Evolutionary conservation across 208 protist genomes (phyloP).

Genomic region (Novymonas esmeraldas): DNA sequence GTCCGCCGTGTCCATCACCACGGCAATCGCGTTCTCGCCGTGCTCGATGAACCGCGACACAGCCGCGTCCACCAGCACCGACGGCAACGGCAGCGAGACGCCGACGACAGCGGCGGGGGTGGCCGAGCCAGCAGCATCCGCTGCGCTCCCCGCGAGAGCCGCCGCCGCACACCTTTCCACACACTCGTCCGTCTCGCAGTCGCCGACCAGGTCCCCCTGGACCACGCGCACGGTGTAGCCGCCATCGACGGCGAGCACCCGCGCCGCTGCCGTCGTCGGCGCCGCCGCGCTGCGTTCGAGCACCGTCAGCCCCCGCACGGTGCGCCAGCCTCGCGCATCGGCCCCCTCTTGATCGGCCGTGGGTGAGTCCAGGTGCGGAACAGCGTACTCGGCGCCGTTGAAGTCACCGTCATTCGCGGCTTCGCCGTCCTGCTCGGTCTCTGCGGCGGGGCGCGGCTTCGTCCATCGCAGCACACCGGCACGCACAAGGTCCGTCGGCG

Average conservation of each 20-base stretch:
- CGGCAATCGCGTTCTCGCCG: conserved; percentile 43
- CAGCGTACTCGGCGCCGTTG: too few relatives aligned
- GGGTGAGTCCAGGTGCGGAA: too few relatives aligned
- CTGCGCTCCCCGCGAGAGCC: too few relatives aligned
- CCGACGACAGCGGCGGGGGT: not conserved
- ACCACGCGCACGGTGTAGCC: conserved; percentile 30
- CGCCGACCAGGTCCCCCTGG: conserved; percentile 29
- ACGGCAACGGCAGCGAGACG: conserved; percentile 19
- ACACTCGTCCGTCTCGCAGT: conserved; percentile 48
- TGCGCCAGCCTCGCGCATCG: too few relatives aligned
- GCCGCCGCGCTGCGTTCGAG: conserved; percentile 11
- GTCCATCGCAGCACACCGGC: conserved; percentile 1
- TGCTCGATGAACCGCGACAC: conserved; percentile 24
- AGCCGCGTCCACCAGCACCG: conserved; percentile 27
- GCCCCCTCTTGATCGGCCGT: too few relatives aligned
- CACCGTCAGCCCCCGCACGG: conserved; percentile 4
- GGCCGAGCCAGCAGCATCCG: not conserved
- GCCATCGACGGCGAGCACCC: conserved; percentile 24
- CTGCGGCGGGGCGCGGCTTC: not conserved
- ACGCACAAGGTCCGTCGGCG: not conserved
- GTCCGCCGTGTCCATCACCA: conserved; percentile 30
- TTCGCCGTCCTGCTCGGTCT: not conserved
- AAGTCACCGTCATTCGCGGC: too few relatives aligned
- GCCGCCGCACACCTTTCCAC: conserved; percentile 22
- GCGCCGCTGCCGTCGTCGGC: conserved; percentile 7